phyloP scores from a whole-genome alignment of 306 rosid genomes.

The Dalbergia oliveri region DNA sequence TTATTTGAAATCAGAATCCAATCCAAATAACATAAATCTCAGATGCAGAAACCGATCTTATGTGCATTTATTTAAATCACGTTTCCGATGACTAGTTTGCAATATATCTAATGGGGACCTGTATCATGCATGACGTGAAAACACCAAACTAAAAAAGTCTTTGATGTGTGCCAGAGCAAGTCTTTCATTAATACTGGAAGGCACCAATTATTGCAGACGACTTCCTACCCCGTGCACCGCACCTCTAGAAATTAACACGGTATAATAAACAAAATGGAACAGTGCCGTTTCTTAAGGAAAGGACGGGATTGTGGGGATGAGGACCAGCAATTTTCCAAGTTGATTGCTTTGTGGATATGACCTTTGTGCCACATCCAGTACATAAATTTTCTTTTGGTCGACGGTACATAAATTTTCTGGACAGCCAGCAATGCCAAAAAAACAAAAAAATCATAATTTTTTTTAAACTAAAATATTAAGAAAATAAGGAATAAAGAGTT shows the following conservation, averaged over 20 bases:
- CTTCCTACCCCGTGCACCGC: constrained; percentile 40
- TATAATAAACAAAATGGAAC: constrained; percentile 27
- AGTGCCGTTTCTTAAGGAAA: background rate
- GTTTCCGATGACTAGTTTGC: constrained; percentile 50
- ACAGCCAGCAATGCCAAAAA: too few species aligned
- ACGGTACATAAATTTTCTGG: background rate
- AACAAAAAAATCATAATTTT: too few species aligned
- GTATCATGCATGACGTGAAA: constrained; percentile 48
- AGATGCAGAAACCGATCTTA: constrained; percentile 37
- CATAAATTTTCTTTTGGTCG: background rate
- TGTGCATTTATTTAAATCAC: constrained; percentile 31
- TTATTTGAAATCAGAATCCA: constrained; percentile 39
- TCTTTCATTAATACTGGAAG: constrained; percentile 38
- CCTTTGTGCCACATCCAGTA: background rate
- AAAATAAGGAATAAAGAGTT: too few species aligned
- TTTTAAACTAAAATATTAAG: too few species aligned
- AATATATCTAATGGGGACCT: constrained; percentile 48
- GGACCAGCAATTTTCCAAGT: constrained; percentile 7
- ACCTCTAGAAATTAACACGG: background rate
- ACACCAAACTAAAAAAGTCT: constrained; percentile 45
- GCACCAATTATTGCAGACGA: constrained; percentile 50
- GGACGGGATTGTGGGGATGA: constrained; percentile 19
- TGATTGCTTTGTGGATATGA: constrained; percentile 3
- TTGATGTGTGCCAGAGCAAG: constrained; percentile 35
- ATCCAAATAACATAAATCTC: constrained; percentile 35